Evolutionary conservation across 768 basidiomycete genomes (phyloP), one percentile per base, ranked within the genome.

Genomic region (Zangia roseola): DNA sequence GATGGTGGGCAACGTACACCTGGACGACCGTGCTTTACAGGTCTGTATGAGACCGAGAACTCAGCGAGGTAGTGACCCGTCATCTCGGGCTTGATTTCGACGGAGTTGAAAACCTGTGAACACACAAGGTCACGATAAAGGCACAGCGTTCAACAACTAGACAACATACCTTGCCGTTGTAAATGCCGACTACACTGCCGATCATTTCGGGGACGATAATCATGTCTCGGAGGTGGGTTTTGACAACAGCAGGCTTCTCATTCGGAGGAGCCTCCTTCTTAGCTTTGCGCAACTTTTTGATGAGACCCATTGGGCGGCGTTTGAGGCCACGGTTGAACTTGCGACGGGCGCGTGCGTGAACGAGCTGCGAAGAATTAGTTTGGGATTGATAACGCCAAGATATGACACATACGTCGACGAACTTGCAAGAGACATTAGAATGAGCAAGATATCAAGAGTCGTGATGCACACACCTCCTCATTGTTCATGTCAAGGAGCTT

Each of bases 191-290:
- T 58, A 98, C 91, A 64, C 84, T 88, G 54, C 97, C 97, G 73
- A 99, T 97, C 97, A 99, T 98, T 80, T 99, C 97, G 42, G 97
- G 97, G 52, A 99, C 97, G 73, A 99, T 87, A 73, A 98, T 95
- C 97, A 99, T 98, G 76, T 98, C 87, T 65, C 97, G 92, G 62
- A 99, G 80, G 74, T 99, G 97, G 49, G 97, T 99, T 83, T 98
- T 99, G 67, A 99, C 95, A 61, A 94, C 90, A 44, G 92, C 81
- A 51, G 97, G 97, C 81, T 99, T 98, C 78, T 98, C 94, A 75
- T 97, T 97, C 60, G 95, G 91, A 49, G 84, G 90, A n/a, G 94
- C 93, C 73, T 97, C 94, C 79, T 95, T 98, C 84, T 99, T 99
- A 50, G 97, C 92, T 75, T 97, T 95, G 73, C 97, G 91, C 62